Base-by-base conservation (phyloP, 1,284 basidiomycete species). In the Grifola frondosa region DNA sequence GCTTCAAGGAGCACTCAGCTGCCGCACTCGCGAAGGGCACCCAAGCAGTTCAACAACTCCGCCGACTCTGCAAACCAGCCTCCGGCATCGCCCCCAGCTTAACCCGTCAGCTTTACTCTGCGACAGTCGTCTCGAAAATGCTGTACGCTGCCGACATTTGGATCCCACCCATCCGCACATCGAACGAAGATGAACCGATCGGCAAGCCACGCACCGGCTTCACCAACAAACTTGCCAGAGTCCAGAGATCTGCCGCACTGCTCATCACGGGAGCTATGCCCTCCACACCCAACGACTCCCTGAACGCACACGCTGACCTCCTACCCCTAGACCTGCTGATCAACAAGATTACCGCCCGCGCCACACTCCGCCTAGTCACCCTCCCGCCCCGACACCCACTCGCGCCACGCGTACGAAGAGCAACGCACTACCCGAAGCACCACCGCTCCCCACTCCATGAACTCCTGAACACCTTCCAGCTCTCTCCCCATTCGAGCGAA, bases 111-210 rank as follows among this genome's bases (percentile, higher is more conserved):
- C 11, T 2, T 19, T 9, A 15, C 30, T 1, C 8, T 39, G 16
- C 20, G 34, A 24, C 68, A 0, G 64, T 56, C 0, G 34, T 70
- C 8, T 63, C 67, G 4, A 60, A 61, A 26, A 63, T 70, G 56
- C 53, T 60, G 0, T 71, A 70, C 32, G 64, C 60, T 2, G 52
- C 62, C 1, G 65, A 69, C 30, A 37, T 71, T 1, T 73, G 64
- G 59, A 40, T 59, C 36, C n/a, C 65, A 53, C 35, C 64, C 1
- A 37, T 57, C 1, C 44, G 53, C 0, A 26, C 32, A n/a, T n/a
- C n/a, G n/a, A n/a, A n/a, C n/a, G n/a, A n/a, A n/a, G n/a, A n/a
- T n/a, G n/a, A n/a, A n/a, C n/a, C n/a, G n/a, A 3, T 20, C 23
- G 16, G 34, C 19, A 20, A 19, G 30, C n/a, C n/a, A n/a, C n/a